These are phyloP conservation scores for Xylaria sp. DNA, from an alignment of 2,329 filamentous ascomycete species.

Conservation along the genomic window DNA sequence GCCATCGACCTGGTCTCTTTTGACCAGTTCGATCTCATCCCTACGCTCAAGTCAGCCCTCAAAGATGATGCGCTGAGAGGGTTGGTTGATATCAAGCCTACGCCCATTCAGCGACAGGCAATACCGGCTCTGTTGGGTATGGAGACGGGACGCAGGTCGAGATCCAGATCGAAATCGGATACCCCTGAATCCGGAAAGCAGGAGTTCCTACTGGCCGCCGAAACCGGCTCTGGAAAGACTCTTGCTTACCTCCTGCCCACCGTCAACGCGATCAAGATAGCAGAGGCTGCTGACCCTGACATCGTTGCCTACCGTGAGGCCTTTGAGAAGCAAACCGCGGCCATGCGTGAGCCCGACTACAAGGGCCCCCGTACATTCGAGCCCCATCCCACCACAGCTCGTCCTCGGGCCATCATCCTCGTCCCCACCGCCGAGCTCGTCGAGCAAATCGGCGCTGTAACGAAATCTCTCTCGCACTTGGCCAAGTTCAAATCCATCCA, in stretches of 20 bases:
- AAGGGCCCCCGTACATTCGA: constrained; percentile 63
- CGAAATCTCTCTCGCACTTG: constrained; percentile 76
- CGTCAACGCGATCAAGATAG: constrained; percentile 77
- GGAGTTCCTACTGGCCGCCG: constrained; percentile 80
- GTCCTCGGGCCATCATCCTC: constrained; percentile 78
- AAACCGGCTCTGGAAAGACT: constrained; percentile 96
- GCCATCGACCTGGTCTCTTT: constrained; percentile 68
- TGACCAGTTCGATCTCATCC: constrained; percentile 71
- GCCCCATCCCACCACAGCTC: constrained; percentile 66
- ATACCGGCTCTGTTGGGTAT: constrained; percentile 74
- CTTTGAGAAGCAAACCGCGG: constrained; percentile 50
- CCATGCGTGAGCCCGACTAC: constrained; percentile 48
- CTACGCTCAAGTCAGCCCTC: constrained; percentile 65
- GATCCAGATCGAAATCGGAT: constrained; percentile 23
- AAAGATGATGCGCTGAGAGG: constrained; percentile 67
- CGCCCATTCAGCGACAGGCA: constrained; percentile 81
- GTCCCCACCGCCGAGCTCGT: constrained; percentile 92
- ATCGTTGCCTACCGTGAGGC: constrained; percentile 54
- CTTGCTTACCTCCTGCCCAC: constrained; percentile 84
- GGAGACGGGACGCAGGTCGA: constrained; percentile 34
- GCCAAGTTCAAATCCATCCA: constrained; percentile 82
- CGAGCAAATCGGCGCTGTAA: constrained; percentile 72
- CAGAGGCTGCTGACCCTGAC: constrained; percentile 56
- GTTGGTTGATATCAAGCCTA: constrained; percentile 71
- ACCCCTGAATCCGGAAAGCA: constrained; percentile 34